phyloP scores from a whole-genome alignment of 164 flowering plant genomes.

The Malania oleifera region DNA sequence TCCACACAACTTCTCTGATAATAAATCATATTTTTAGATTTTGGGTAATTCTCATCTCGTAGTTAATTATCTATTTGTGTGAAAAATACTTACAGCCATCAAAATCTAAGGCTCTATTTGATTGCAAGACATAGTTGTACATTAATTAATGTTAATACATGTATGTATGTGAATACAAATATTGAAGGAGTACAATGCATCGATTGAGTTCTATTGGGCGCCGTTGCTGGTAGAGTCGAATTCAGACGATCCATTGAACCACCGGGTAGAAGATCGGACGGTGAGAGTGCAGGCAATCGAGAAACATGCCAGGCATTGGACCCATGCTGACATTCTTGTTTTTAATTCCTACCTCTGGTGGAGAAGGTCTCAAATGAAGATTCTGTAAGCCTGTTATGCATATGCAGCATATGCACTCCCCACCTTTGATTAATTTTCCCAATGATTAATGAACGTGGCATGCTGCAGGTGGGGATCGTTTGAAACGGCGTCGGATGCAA shows the following conservation, averaged over 20 bases:
- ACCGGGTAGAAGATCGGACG: slow-evolving; percentile 45
- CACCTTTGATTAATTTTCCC: too few species aligned
- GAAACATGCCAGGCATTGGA: slow-evolving; percentile 72
- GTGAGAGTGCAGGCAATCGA: slow-evolving; percentile 53
- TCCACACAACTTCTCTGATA: too few species aligned
- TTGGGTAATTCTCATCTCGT: too few species aligned
- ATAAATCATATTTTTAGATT: too few species aligned
- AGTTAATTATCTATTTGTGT: too few species aligned
- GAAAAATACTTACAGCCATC: too few species aligned
- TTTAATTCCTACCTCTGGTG: slow-evolving; percentile 85
- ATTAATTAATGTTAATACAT: too few species aligned
- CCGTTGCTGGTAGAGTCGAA: slow-evolving; percentile 87
- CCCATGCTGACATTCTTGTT: slow-evolving; percentile 61
- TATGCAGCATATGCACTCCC: too few species aligned
- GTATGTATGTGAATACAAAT: too few species aligned
- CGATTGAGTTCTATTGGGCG: slow-evolving; percentile 84
- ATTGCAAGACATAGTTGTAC: too few species aligned
- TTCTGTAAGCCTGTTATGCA: slow-evolving; percentile 40
- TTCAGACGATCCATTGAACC: slow-evolving; percentile 63
- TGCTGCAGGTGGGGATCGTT: slow-evolving; percentile 59
- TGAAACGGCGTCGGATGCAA: slow-evolving; percentile 30
- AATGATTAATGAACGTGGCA: not conserved
- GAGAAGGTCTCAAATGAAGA: slow-evolving; percentile 55
- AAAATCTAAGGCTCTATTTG: too few species aligned
- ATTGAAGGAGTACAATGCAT: slow-evolving; percentile 71